phyloP scores from a whole-genome alignment of 331 rosid species.

The Rosa hybrid region DNA sequence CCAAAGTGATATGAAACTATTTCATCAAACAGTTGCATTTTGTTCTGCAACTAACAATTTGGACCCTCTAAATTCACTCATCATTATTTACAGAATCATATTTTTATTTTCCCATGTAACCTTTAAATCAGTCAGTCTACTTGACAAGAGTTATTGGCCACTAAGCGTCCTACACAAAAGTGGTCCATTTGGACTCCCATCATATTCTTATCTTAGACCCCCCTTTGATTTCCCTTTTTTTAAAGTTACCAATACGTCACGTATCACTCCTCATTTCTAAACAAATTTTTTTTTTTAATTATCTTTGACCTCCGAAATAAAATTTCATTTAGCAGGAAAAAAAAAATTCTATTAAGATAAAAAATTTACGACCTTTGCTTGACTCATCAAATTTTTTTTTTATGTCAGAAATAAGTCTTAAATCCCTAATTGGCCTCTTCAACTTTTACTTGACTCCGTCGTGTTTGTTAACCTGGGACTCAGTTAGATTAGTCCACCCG shows the following conservation, averaged over 20 bases:
- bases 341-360: too few relatives aligned
- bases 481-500: neutral
- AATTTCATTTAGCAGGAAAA: too few relatives aligned
- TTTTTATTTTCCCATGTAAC: neutral
- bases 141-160: neutral
- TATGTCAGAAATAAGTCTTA: too few relatives aligned
- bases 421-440: too few relatives aligned
- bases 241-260: neutral
- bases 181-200: slow-evolving; percentile 32
- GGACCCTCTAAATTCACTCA: neutral
- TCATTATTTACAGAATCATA: neutral
- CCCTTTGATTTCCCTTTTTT: neutral
- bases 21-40: neutral
- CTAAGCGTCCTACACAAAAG: neutral
- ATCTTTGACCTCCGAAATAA: too few relatives aligned
- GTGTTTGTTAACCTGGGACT: too few relatives aligned
- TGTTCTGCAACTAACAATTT: neutral
- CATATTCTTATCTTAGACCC: neutral
- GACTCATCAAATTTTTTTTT: too few relatives aligned
- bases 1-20: neutral
- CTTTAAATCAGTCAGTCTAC: neutral
- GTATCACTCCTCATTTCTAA: too few relatives aligned
- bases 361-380: too few relatives aligned
- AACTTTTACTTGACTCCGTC: too few relatives aligned
- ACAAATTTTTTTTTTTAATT: too few relatives aligned